A percentile compares a stretch with the other conserved stretches of the same genome.
phyloP scores from a whole-genome alignment of 2,329 filamentous ascomycete genomes.

The Alternaria gaisen region DNA sequence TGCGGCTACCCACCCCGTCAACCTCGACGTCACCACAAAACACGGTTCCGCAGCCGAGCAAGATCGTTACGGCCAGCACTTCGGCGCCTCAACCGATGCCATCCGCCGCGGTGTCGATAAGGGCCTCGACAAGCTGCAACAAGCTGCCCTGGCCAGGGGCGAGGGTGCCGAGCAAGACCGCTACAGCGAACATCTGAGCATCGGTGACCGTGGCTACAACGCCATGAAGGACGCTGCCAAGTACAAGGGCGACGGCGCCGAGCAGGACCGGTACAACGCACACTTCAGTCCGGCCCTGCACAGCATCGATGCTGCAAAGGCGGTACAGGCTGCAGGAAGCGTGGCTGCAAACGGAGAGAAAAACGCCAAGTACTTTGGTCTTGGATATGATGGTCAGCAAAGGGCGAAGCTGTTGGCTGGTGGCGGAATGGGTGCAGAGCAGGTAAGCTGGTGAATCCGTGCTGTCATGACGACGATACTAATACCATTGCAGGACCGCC shows the following conservation, averaged over 20 bases:
- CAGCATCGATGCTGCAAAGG: conserved; percentile 34
- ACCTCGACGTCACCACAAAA: conserved; percentile 35
- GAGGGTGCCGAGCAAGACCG: conserved; percentile 38
- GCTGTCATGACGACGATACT: not conserved
- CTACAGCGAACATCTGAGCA: conserved; percentile 30
- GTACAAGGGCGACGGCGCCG: conserved; percentile 39
- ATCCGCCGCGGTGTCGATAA: conserved; percentile 32
- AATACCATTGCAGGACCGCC: conserved; percentile 37
- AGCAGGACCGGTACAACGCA: conserved; percentile 44
- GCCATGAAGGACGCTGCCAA: conserved; percentile 26
- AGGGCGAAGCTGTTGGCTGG: conserved; percentile 40
- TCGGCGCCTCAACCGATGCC: conserved; percentile 31
- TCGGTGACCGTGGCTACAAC: conserved; percentile 22
- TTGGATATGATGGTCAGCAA: conserved; percentile 44
- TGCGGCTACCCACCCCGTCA: conserved; percentile 28
- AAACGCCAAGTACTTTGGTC: conserved; percentile 38
- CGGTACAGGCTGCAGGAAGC: conserved; percentile 34
- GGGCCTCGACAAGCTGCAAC: conserved; percentile 29
- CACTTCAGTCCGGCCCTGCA: conserved; percentile 38
- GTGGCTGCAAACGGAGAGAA: conserved; percentile 35
- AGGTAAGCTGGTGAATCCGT: conserved; percentile 31
- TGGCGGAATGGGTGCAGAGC: conserved; percentile 45
- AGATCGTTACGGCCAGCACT: conserved; percentile 44
- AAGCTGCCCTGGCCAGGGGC: conserved; percentile 23
- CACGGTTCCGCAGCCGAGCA: conserved; percentile 45